Evolutionary conservation across 2,329 filamentous ascomycete genomes (phyloP), one percentile per base, ranked within the genome.

Genomic region (Pseudocercospora fijiensis): DNA sequence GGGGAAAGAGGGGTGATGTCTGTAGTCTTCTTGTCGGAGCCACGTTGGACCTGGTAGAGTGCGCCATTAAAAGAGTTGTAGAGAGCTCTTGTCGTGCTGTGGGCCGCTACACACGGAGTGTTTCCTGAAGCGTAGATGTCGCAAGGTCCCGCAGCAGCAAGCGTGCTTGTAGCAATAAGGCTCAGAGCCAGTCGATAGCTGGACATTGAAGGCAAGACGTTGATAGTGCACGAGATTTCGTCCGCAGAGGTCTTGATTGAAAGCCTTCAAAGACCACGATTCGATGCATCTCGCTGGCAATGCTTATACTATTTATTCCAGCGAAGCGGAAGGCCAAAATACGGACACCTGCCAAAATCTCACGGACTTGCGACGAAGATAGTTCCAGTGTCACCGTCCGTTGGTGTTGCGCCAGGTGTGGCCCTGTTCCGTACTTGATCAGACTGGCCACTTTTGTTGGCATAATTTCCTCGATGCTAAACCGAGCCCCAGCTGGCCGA

Each of bases 31-130:
- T 77, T 71, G 71, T 85, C 80, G 4, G 85, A 87, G 57, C 76
- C 82, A 53, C 86, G 85, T 60, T 79, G 79, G 2, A 88, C 80
- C 67, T 88, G 85, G 73, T 89, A 88, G 1, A 88, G 82, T 0
- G 83, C 57, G 3, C 84, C 83, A 7, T 58, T 78, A 76, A 77
- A 88, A 58, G 78, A 69, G 68, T 75, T 80, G 75, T 88, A 88
- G 6, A 89, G 74, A 16, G 86, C 85, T 3, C 86, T 83, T 62
- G 86, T 88, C n/a, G 85, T 88, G 72, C 84, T 84, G 72, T 88
- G 86, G 0, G 86, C 86, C 0, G 86, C 86, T 10, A 88, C 76
- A 69, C 86, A 89, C n/a, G 86, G 84, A 0, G 85, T 87, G 57
- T 81, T 80, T 0, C 84, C 86, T 0, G 80, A 78, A 1, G 80